Base-by-base conservation (phyloP, 163 green algal species). In the Picocystis sp. region DNA sequence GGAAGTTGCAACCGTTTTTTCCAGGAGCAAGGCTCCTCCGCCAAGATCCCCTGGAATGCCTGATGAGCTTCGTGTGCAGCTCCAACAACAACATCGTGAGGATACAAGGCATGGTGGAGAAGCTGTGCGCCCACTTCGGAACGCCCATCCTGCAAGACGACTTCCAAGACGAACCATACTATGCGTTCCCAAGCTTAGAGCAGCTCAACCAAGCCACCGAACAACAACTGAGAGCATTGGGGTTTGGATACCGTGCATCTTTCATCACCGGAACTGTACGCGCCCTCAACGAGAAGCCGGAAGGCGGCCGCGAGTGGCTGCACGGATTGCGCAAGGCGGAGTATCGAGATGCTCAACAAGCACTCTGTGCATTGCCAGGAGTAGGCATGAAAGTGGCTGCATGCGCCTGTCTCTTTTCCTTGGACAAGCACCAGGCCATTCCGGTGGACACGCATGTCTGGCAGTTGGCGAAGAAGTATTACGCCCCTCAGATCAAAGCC, bases 371-470 rank as follows among this genome's bases (percentile, higher is more conserved):
- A 12, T 70, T 94, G 56, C 77, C 79, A 2, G 82, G 82, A 15
- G 41, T 47, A n/a, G 22, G 52, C 52, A 25, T 22, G 21, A 70
- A 71, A 62, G 66, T 74, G 8, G 84, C 81, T 1, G 84, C 84
- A 17, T 94, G 84, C 63, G 74, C 93, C 25, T 78, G 64, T 38
- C 78, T 97, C 15, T 96, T 96, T 63, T 81, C 75, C 1, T 62
- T 96, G 24, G 81, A 96, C 73, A 92, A 95, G 66, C 72, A 83
- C 45, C 64, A 63, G 6, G 74, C 76, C 0, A 80, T 94, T 38
- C 86, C 88, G 11, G 87, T 97, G 19, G 88, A 97, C 74, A 94
- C 84, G 9, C 87, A 96, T 66, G 88, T 97, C 17, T 93, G 81
- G 82, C 58, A 83, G 53, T 70, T 89, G 15, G 51, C 82, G 17